Conservation (phyloP, 2,329 filamentous ascomycete genomes). For the Elsinoe perseae region DNA sequence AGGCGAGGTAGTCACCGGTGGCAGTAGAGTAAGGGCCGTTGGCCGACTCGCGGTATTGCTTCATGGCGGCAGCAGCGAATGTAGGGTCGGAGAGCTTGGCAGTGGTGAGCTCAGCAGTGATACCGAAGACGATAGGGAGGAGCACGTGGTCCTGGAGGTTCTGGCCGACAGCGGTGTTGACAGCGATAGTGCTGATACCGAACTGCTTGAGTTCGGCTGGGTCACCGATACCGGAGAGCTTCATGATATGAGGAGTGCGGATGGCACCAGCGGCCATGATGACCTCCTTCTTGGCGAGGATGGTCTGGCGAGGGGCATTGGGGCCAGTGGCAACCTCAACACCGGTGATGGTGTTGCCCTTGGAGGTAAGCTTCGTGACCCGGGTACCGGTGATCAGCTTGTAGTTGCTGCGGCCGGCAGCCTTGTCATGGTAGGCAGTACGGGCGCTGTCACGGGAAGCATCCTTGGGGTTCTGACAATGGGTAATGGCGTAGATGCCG, state of each 20-base stretch:
- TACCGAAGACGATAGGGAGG: slow-evolving; percentile 16
- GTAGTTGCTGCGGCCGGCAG: slow-evolving; percentile 10
- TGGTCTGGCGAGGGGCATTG: slow-evolving; percentile 19
- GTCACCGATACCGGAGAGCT: slow-evolving; percentile 50
- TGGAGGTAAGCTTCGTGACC: slow-evolving; percentile 12
- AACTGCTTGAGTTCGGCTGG: slow-evolving; percentile 37
- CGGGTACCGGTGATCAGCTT: slow-evolving; percentile 5
- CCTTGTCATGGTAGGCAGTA: slow-evolving; percentile 11
- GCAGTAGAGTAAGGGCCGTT: slow-evolving; percentile 24
- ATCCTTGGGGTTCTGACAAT: slow-evolving; percentile 13
- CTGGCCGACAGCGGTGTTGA: slow-evolving; percentile 55
- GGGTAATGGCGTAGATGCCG: slow-evolving; percentile 25
- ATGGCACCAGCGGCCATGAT: slow-evolving; percentile 27
- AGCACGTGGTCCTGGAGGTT: slow-evolving; percentile 53
- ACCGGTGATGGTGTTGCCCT: slow-evolving; percentile 12
- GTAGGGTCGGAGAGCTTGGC: slow-evolving; percentile 20
- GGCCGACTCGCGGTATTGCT: slow-evolving; percentile 18
- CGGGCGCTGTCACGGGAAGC: slow-evolving; percentile 7
- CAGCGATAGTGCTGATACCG: slow-evolving; percentile 46
- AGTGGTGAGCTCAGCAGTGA: slow-evolving; percentile 15
- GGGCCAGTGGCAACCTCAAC: slow-evolving; percentile 15
- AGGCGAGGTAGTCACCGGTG: slow-evolving; percentile 31
- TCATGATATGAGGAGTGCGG: slow-evolving; percentile 27
- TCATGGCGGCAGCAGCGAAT: slow-evolving; percentile 10
- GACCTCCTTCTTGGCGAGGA: slow-evolving; percentile 25